These are phyloP conservation scores for Xylaria nigripes DNA, from an alignment of 495 filamentous ascomycete genomes.

Conservation along the genomic window DNA sequence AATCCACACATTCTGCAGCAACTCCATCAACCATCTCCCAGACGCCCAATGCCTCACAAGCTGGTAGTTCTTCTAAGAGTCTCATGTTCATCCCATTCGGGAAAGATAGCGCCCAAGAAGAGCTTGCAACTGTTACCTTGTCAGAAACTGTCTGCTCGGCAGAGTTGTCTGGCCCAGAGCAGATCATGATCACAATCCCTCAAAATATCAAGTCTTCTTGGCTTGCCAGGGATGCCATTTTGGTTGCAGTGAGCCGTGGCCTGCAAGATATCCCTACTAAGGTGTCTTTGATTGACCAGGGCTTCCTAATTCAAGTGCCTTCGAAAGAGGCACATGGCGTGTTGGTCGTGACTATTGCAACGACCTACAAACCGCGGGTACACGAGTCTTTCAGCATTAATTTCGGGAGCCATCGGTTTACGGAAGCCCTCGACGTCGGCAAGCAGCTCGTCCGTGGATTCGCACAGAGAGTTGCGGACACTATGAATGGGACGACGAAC, in stretches of 20 bases:
- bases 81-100: slow-evolving; percentile 22
- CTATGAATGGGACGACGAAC: slow-evolving; percentile 27
- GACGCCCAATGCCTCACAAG: slow-evolving; percentile 19
- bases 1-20: slow-evolving; percentile 4
- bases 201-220: slow-evolving; percentile 30
- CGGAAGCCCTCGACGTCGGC: slow-evolving; percentile 30
- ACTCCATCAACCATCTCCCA: slow-evolving; percentile 9
- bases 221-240: slow-evolving; percentile 35
- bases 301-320: slow-evolving; percentile 36
- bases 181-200: slow-evolving; percentile 35
- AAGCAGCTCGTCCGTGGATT: slow-evolving; percentile 31
- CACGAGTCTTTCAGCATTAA: slow-evolving; percentile 39
- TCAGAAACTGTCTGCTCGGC: slow-evolving; percentile 32
- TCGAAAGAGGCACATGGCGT: slow-evolving; percentile 34
- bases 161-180: slow-evolving; percentile 26
- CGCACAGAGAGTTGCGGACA: slow-evolving; percentile 26
- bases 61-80: slow-evolving; percentile 18
- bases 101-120: slow-evolving; percentile 27
- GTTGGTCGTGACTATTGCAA: slow-evolving; percentile 37
- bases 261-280: slow-evolving; percentile 31
- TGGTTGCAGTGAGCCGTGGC: slow-evolving; percentile 37
- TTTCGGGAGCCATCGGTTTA: slow-evolving; percentile 32
- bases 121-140: slow-evolving; percentile 12
- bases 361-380: slow-evolving; percentile 35
- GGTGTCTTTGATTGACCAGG: slow-evolving; percentile 35